Evolutionary conservation across 306 rosid genomes (phyloP), one percentile per base, ranked within the genome.

Genomic region (Spatholobus suberectus): DNA sequence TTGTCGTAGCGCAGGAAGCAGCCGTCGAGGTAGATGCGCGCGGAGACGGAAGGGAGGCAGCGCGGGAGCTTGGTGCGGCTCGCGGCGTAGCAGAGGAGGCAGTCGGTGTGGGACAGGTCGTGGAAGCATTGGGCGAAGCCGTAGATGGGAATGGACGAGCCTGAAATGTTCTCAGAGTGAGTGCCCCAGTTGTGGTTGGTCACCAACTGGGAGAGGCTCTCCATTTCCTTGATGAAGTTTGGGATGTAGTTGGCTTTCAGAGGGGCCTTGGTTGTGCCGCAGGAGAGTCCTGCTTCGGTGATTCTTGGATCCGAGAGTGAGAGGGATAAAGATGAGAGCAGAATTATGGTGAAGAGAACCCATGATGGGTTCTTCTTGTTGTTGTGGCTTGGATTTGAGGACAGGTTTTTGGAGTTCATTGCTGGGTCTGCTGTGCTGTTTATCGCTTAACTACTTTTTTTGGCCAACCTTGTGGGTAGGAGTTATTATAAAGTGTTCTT

Each of bases 1-100:
- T 80, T 87, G 26, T 94, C 98, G 20, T 94, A 94, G 37, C 98
- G 89, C 7, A 92, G 90, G 87, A 90, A 92, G 86, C 98, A 94
- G 8, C 98, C 98, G 23, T 94, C 98, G n/a, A 92, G 96, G 84
- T 62, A 92, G 20, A 94, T 88, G 29, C 89, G 82, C 1, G 94
- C 96, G 0, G 97, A 75, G 81, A 87, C 14, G 0, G 94, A 85
- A 7, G 97, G 97, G 27, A 94, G 96, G 81, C 98, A 94, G 34
- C 90, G 90, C 0, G 98, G 98, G 43, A 94, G 89, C 32, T 57
- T 75, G 5, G 97, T 94, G 3, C 98, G 94, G 81, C 90, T 79
- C 0, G 95, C 93, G 0, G 97, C 90, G 58, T 82, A 91, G 86
- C 98, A 94, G 75, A 90, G 94, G 18, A 91, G 92, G 76, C 98